These are phyloP conservation scores for Kernera saxatilis DNA, from an alignment of 345 rosid species.

Conservation along the genomic window DNA sequence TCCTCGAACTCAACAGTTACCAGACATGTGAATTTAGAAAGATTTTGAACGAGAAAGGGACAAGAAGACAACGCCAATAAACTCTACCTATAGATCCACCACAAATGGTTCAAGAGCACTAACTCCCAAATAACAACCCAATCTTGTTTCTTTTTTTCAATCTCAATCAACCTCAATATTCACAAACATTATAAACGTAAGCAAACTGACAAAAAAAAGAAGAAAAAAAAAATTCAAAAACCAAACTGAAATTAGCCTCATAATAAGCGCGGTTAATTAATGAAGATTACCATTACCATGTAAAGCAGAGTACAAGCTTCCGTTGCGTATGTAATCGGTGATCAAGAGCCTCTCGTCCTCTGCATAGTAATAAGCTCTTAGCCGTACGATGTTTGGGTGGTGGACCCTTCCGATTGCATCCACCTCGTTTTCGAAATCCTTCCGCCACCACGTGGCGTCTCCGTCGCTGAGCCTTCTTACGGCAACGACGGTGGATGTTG, in stretches of 20 bases:
- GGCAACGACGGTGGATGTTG: conserved; percentile 45
- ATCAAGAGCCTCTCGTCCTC: conserved; percentile 78
- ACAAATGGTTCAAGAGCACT: not conserved
- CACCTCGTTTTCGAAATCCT: conserved; percentile 81
- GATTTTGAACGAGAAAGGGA: not conserved
- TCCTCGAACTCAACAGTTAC: not conserved
- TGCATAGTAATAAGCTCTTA: conserved; percentile 83
- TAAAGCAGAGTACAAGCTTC: conserved; percentile 69
- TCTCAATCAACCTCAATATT: not conserved
- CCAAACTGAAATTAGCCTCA: not conserved
- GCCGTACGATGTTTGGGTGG: conserved; percentile 74
- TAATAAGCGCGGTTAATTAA: conserved; percentile 1
- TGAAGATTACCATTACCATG: conserved; percentile 50
- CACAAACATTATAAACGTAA: not conserved
- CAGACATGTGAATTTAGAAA: conserved; percentile 12
- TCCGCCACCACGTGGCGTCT: conserved; percentile 60
- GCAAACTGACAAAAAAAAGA: not conserved
- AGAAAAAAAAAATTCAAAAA: not conserved
- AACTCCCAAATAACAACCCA: conserved; percentile 4
- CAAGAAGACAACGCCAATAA: conserved; percentile 1
- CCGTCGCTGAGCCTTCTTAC: conserved; percentile 85
- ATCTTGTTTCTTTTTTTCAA: not conserved
- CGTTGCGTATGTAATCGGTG: conserved; percentile 72
- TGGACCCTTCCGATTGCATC: conserved; percentile 65
- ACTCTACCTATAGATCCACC: not conserved